Percentiles rank a stretch among this genome's conserved stretches.
Conservation (phyloP, 2,329 filamentous ascomycete genomes). For the Nakataea oryzae region DNA sequence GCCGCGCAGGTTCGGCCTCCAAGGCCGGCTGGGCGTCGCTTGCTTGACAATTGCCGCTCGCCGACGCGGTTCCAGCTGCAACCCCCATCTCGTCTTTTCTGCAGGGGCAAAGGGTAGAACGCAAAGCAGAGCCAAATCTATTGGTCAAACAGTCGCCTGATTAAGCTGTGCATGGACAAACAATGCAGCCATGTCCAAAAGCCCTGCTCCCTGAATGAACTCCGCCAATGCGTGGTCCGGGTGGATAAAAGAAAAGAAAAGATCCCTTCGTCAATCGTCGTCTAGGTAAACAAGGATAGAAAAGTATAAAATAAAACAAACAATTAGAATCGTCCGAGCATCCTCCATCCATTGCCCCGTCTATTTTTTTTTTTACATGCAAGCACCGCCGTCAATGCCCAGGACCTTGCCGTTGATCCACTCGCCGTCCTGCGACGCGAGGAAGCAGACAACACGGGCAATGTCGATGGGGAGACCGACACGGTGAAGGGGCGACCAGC, state of each 20-base stretch:
- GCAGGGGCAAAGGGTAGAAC: not conserved
- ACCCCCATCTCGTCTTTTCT: not conserved
- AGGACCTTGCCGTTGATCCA: conserved; percentile 29
- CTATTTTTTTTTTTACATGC: conserved; percentile 9
- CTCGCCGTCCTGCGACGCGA: conserved; percentile 21
- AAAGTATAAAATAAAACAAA: not conserved
- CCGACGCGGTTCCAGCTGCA: not conserved
- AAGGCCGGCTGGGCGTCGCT: not conserved
- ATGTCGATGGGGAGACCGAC: conserved; percentile 21
- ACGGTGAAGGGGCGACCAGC: conserved; percentile 21
- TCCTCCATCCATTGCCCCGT: not conserved
- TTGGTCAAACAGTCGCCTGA: not conserved
- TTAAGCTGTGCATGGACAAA: too few species aligned
- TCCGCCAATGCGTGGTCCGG: not conserved
- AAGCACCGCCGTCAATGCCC: conserved; percentile 12
- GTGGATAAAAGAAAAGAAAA: not conserved
- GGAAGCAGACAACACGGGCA: conserved; percentile 19
- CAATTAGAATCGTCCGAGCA: not conserved
- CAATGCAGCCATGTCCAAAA: too few species aligned
- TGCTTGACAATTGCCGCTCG: too few species aligned
- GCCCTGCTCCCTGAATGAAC: not conserved
- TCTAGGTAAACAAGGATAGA: not conserved
- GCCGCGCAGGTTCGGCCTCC: not conserved
- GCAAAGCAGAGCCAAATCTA: not conserved
- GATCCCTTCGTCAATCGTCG: not conserved